Conservation (phyloP, 176 grass and related monocot species). For the Pharus latifolius region DNA sequence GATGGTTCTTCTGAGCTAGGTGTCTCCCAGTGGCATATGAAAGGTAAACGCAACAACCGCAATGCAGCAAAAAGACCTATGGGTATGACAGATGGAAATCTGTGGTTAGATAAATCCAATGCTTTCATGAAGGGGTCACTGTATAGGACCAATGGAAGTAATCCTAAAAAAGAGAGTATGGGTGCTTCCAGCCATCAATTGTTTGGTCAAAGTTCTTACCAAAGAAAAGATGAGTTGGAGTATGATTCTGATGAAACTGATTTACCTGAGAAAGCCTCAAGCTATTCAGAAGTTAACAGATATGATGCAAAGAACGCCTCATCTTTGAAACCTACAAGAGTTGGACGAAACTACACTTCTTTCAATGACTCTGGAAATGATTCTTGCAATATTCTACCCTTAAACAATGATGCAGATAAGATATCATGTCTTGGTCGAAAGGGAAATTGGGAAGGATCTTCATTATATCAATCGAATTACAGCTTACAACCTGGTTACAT, state of each 20-base stretch:
- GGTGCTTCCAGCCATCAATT: constrained; percentile 21
- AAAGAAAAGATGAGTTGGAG: constrained; percentile 33
- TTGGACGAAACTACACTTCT: constrained; percentile 16
- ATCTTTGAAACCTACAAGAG: constrained; percentile 18
- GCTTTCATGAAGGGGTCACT: constrained; percentile 12
- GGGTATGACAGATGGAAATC: constrained; percentile 20
- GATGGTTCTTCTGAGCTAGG: constrained; percentile 30
- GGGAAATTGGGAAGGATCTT: constrained; percentile 19
- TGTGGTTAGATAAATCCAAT: constrained; percentile 30
- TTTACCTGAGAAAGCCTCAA: constrained; percentile 7
- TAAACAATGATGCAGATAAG: constrained; percentile 13
- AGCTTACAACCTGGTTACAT: constrained; percentile 14
- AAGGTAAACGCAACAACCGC: constrained; percentile 78
- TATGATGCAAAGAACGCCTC: constrained; percentile 22
- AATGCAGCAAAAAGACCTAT: constrained; percentile 32
- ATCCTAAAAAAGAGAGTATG: constrained; percentile 12
- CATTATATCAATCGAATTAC: constrained; percentile 22
- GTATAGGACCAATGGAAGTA: constrained; percentile 5
- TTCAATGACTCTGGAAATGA: constrained; percentile 21
- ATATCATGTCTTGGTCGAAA: constrained; percentile 2
- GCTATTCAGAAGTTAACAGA: constrained; percentile 17
- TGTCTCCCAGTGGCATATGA: constrained; percentile 69
- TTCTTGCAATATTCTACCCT: constrained; percentile 23
- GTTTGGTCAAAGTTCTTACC: constrained; percentile 23
- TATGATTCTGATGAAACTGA: constrained; percentile 24